phyloP scores from a whole-genome alignment of 495 filamentous ascomycete genomes.

The Aspergillus cristatus region DNA sequence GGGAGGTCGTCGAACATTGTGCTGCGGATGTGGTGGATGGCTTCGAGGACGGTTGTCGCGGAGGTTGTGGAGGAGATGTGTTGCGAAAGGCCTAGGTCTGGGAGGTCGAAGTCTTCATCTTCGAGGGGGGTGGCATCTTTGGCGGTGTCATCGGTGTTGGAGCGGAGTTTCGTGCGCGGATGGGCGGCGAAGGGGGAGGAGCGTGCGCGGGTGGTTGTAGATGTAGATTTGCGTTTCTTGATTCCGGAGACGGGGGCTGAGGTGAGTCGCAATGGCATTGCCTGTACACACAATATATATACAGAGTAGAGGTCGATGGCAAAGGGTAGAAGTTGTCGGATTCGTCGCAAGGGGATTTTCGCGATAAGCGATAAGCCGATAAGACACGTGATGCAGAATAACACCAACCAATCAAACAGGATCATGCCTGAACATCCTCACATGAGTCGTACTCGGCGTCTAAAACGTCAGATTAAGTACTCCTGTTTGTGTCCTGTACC shows the following conservation, averaged over 20 bases:
- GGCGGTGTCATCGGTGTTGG: conserved; percentile 11
- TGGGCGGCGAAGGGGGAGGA: conserved; percentile 44
- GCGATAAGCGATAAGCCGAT: too few species aligned
- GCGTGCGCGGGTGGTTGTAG: conserved; percentile 8
- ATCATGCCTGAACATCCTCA: too few species aligned
- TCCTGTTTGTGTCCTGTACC: too few species aligned
- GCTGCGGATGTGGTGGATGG: conserved; percentile 49
- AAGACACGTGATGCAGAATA: too few species aligned
- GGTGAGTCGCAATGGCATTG: conserved; percentile 38
- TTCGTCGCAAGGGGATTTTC: too few species aligned
- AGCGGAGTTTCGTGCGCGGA: conserved; percentile 47
- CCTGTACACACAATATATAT: conserved; percentile 5
- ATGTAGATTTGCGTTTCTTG: conserved; percentile 28
- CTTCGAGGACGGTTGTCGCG: conserved; percentile 53
- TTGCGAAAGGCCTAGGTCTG: conserved; percentile 29
- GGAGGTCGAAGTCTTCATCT: conserved; percentile 37
- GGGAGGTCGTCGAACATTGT: conserved; percentile 66
- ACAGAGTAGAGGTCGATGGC: conserved; percentile 1
- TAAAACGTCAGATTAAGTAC: too few species aligned
- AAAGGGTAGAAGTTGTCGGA: too few species aligned
- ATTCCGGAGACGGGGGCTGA: conserved; percentile 37
- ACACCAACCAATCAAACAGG: too few species aligned
- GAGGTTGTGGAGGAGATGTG: conserved; percentile 39
- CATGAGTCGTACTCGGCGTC: too few species aligned
- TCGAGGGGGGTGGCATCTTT: conserved; percentile 10